phyloP scores from a whole-genome alignment of 2,329 filamentous ascomycete species.

The Achaetomium macrosporum region DNA sequence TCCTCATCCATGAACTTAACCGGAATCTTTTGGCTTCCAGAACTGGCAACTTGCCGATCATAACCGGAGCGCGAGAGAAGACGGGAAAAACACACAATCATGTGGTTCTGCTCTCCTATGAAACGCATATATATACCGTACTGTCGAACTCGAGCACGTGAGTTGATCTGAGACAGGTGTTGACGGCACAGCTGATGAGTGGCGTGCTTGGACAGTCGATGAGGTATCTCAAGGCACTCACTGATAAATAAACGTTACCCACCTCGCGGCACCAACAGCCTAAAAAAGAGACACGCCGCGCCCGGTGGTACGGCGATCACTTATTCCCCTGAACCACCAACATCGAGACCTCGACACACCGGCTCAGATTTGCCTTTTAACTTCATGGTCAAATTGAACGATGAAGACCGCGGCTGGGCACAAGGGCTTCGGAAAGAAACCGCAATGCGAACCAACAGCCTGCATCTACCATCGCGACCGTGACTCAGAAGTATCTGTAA shows the following conservation, averaged over 20 bases:
- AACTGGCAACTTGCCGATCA: neutral
- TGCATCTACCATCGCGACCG: conserved; percentile 24
- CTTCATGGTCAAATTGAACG: conserved; percentile 29
- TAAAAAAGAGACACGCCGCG: neutral
- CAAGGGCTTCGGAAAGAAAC: conserved; percentile 47
- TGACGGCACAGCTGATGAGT: no score
- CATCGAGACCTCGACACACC: conserved; percentile 4
- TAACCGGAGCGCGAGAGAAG: no score
- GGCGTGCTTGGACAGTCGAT: neutral
- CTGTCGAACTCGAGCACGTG: no score
- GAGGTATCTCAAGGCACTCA: neutral
- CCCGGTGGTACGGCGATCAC: neutral
- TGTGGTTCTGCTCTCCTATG: no score
- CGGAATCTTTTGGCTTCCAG: neutral
- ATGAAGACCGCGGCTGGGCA: conserved; percentile 24
- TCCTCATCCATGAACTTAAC: neutral
- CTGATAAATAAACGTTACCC: neutral
- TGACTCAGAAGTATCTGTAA: conserved; percentile 70
- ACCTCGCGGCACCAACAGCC: neutral
- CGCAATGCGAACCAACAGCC: conserved; percentile 32
- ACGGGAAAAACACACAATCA: no score
- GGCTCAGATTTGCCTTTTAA: conserved; percentile 37
- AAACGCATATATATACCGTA: no score
- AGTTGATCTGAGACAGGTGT: no score
- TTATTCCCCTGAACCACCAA: neutral